These are phyloP conservation scores for Kodamaea hsintzibuensis DNA, from an alignment of 805 yeast species.

Conservation along the genomic window DNA sequence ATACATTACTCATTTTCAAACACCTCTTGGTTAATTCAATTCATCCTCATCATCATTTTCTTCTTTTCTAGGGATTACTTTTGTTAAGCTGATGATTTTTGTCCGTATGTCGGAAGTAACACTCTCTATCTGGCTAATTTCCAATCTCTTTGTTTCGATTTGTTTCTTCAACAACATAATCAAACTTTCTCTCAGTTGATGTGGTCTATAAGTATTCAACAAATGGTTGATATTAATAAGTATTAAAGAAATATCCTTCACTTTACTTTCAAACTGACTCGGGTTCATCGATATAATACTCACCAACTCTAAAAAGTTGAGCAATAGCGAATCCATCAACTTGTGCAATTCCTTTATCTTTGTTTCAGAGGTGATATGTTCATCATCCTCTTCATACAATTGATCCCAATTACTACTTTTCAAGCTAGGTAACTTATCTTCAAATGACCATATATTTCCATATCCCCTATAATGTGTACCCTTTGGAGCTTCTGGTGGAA, in stretches of 20 bases:
- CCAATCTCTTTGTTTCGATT: slow-evolving; percentile 59
- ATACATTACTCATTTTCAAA: background rate
- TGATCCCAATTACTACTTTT: slow-evolving; percentile 77
- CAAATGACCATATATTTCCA: slow-evolving; percentile 86
- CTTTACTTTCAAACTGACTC: slow-evolving; percentile 52
- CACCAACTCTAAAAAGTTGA: slow-evolving; percentile 79
- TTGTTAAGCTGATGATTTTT: slow-evolving; percentile 28
- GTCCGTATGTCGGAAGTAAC: slow-evolving; percentile 41
- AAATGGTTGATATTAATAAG: slow-evolving; percentile 90
- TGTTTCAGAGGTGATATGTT: slow-evolving; percentile 35
- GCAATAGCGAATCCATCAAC: slow-evolving; percentile 71
- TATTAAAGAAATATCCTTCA: slow-evolving; percentile 77
- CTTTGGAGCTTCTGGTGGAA: slow-evolving; percentile 67
- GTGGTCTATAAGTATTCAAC: slow-evolving; percentile 89
- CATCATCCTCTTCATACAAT: slow-evolving; percentile 53
- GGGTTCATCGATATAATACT: slow-evolving; percentile 81
- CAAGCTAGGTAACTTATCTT: slow-evolving; percentile 74
- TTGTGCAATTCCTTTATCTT: slow-evolving; percentile 76
- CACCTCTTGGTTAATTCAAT: background rate
- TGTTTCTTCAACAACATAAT: slow-evolving; percentile 72
- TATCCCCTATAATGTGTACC: slow-evolving; percentile 75
- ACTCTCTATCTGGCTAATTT: slow-evolving; percentile 47
- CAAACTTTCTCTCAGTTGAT: slow-evolving; percentile 88
- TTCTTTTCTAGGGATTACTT: slow-evolving; percentile 5
- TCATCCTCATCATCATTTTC: background rate